phyloP scores from a whole-genome alignment of 2,329 filamentous ascomycete genomes.

The Verticillium alfalfae region DNA sequence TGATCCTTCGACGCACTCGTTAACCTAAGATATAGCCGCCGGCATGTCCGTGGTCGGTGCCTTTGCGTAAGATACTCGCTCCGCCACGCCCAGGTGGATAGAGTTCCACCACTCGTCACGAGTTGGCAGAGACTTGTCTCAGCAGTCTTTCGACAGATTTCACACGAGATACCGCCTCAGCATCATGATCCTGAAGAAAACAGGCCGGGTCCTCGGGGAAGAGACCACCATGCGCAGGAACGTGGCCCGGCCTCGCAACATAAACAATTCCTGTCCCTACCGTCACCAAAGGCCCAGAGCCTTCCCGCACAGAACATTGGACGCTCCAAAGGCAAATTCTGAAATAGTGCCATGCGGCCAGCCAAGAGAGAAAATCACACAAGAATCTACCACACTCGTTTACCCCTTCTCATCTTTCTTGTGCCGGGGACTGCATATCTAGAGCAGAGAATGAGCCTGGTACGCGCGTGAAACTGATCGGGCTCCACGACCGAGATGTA shows the following conservation, averaged over 20 bases:
- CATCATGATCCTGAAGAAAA: not conserved
- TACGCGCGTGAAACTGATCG: not conserved
- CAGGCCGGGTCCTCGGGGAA: not conserved
- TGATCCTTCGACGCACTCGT: not conserved
- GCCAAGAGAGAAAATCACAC: not conserved
- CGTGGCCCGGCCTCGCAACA: not conserved
- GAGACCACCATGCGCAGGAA: not conserved
- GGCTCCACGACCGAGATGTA: not conserved
- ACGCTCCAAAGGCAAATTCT: not conserved
- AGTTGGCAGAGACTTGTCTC: not conserved
- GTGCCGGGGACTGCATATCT: not conserved
- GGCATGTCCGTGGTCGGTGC: conserved; percentile 42
- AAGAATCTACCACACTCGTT: conserved; percentile 11
- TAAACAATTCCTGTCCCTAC: conserved; percentile 5
- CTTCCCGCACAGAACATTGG: not conserved
- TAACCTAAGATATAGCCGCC: conserved; percentile 23
- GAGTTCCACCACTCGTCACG: not conserved
- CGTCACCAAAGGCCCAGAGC: not conserved
- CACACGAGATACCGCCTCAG: not conserved
- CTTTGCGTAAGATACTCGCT: conserved; percentile 26
- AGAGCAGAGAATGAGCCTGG: not conserved
- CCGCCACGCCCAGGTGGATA: not conserved
- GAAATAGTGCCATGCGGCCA: not conserved
- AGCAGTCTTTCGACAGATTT: not conserved
- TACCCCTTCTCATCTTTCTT: not conserved